These are phyloP conservation scores for Penicillium lividum DNA, from an alignment of 495 filamentous ascomycete genomes.

Conservation along the genomic window DNA sequence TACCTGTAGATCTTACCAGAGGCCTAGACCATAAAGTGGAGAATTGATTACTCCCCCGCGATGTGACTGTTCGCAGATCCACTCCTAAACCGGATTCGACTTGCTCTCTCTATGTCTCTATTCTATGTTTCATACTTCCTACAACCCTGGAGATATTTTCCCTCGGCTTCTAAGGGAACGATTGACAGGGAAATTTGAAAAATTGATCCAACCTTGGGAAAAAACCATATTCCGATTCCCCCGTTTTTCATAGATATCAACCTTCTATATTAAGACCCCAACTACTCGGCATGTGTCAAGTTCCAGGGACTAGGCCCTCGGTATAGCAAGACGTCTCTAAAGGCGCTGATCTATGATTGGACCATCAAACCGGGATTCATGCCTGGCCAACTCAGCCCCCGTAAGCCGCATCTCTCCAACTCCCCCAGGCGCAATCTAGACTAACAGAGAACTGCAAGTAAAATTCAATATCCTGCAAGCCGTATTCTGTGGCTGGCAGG, in stretches of 20 bases:
- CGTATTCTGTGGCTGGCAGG: not conserved
- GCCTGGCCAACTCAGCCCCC: not conserved
- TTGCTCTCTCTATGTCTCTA: not conserved
- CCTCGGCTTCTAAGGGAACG: not conserved
- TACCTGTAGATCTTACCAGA: not conserved
- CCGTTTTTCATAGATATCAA: not conserved
- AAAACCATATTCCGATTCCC: too few species aligned
- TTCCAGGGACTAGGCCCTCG: not conserved
- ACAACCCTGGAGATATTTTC: not conserved
- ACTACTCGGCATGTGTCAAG: not conserved
- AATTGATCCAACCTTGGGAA: too few species aligned
- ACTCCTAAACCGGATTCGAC: conserved; percentile 3
- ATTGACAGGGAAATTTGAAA: too few species aligned
- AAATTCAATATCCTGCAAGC: not conserved
- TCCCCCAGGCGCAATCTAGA: conserved; percentile 1
- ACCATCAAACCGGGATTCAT: not conserved
- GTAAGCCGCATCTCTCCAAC: conserved; percentile 2
- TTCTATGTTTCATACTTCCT: not conserved
- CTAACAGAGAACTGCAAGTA: not conserved
- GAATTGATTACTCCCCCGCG: conserved; percentile 15
- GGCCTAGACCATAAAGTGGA: conserved; percentile 20
- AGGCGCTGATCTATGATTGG: not conserved
- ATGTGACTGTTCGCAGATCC: conserved; percentile 21
- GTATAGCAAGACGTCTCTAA: not conserved
- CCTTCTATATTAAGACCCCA: not conserved